phyloP scores from a whole-genome alignment of 345 rosid species.

The Triadica sebifera region DNA sequence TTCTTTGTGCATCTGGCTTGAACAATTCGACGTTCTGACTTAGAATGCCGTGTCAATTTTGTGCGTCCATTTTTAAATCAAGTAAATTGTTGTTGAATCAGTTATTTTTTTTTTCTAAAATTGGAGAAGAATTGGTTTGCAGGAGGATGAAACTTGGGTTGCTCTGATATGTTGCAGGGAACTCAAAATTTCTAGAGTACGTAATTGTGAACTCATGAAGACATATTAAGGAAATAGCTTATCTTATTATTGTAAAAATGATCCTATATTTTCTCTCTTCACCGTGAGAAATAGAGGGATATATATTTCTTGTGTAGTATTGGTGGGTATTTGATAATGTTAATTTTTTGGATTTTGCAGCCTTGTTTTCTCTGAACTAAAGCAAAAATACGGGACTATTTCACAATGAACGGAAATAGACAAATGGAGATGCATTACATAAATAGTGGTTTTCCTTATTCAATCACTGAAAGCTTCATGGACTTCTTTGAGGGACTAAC shows the following conservation, averaged over 20 bases:
- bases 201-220: neutral
- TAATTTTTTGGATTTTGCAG: slow-evolving; percentile 27
- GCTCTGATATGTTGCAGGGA: slow-evolving; percentile 7
- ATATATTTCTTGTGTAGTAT: neutral
- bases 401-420: slow-evolving; percentile 44
- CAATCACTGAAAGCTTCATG: slow-evolving; percentile 55
- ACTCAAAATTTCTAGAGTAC: neutral
- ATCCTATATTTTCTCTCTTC: neutral
- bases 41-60: slow-evolving; percentile 15
- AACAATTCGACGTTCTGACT: neutral
- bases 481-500: slow-evolving; percentile 55
- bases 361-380: slow-evolving; percentile 12
- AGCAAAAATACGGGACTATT: neutral
- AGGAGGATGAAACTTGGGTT: slow-evolving; percentile 13
- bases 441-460: slow-evolving; percentile 55
- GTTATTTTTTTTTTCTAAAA: neutral
- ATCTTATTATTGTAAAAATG: neutral
- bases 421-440: slow-evolving; percentile 59
- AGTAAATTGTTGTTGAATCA: neutral
- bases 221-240: neutral
- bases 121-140: neutral
- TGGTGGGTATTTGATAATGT: neutral
- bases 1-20: neutral
- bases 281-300: neutral
- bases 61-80: neutral